These are phyloP conservation scores for Fusarium udum DNA, from an alignment of 2,329 filamentous ascomycete genomes.

Conservation along the genomic window DNA sequence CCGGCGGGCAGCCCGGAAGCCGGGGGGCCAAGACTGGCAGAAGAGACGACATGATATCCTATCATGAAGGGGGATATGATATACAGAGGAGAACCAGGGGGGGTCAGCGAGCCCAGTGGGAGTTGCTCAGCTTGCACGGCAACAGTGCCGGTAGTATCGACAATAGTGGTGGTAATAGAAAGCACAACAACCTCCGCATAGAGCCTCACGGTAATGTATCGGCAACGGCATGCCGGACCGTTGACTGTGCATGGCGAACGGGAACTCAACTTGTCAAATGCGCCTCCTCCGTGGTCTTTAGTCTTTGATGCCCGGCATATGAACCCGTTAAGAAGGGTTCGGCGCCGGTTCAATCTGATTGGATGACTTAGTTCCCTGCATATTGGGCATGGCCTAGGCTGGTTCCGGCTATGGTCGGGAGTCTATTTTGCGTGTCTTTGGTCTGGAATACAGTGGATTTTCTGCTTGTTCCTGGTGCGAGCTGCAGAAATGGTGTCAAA, in stretches of 20 bases:
- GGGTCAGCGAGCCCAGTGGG: not conserved
- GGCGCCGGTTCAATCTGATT: constrained; percentile 33
- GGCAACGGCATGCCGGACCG: constrained; percentile 41
- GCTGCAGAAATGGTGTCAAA: constrained; percentile 23
- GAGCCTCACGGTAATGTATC: constrained; percentile 30
- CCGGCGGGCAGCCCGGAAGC: constrained; percentile 43
- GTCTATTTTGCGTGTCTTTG: constrained; percentile 20
- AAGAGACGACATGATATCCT: constrained; percentile 38
- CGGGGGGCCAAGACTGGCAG: constrained; percentile 49
- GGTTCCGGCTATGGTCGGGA: constrained; percentile 25
- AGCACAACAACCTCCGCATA: constrained; percentile 17
- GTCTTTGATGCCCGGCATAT: constrained; percentile 25
- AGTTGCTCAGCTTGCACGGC: constrained; percentile 19
- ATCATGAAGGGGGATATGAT: constrained; percentile 24
- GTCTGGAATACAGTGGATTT: constrained; percentile 17
- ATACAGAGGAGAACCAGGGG: not conserved
- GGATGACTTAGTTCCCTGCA: constrained; percentile 40
- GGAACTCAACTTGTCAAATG: constrained; percentile 37
- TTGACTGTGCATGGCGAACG: constrained; percentile 41
- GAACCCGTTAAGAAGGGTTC: constrained; percentile 29
- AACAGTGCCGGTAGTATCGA: not conserved
- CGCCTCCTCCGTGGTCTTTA: constrained; percentile 30
- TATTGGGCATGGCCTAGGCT: constrained; percentile 26
- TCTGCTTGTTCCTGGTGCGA: constrained; percentile 23
- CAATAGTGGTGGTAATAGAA: constrained; percentile 20